Evolutionary conservation across 257 asterid genomes (phyloP).

Genomic region (Solanum raphanifolium): DNA sequence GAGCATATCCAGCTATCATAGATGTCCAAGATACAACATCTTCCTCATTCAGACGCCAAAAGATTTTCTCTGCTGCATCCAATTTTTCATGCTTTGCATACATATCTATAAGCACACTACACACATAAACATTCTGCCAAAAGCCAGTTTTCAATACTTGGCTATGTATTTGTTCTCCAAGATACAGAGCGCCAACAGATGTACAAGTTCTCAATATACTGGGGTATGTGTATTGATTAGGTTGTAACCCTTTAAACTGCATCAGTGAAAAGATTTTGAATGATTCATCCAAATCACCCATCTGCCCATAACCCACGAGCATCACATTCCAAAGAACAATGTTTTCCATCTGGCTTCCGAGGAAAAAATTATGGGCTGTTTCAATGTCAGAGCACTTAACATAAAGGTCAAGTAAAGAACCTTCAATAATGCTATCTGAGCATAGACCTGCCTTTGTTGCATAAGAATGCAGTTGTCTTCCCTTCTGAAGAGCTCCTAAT

Average conservation of each 20-base stretch:
- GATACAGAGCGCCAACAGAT: slow-evolving; percentile 49
- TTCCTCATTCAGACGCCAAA: slow-evolving; percentile 51
- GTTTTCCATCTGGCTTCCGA: slow-evolving; percentile 38
- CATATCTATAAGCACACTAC: slow-evolving; percentile 88
- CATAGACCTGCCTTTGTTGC: slow-evolving; percentile 72
- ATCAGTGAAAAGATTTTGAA: slow-evolving; percentile 39
- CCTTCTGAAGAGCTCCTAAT: slow-evolving; percentile 49
- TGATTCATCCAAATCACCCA: slow-evolving; percentile 57
- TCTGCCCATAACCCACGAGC: slow-evolving; percentile 85
- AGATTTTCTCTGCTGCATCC: slow-evolving; percentile 56
- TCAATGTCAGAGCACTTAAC: slow-evolving; percentile 64
- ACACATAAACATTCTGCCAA: slow-evolving; percentile 61
- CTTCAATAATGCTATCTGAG: slow-evolving; percentile 63
- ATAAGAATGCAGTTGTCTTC: slow-evolving; percentile 63
- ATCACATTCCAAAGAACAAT: slow-evolving; percentile 86
- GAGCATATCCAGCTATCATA: slow-evolving; percentile 74
- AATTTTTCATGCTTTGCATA: slow-evolving; percentile 65
- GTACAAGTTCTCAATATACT: slow-evolving; percentile 77
- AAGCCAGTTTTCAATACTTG: slow-evolving; percentile 67
- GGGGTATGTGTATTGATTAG: slow-evolving; percentile 81
- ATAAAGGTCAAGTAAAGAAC: slow-evolving; percentile 78
- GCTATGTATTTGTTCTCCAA: slow-evolving; percentile 79
- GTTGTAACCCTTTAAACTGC: slow-evolving; percentile 49
- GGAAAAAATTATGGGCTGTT: slow-evolving; percentile 55
- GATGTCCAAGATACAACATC: slow-evolving; percentile 88